Evolutionary conservation across 2,329 filamentous ascomycete genomes (phyloP).

Genomic region (Decorospora gaudefroyi): DNA sequence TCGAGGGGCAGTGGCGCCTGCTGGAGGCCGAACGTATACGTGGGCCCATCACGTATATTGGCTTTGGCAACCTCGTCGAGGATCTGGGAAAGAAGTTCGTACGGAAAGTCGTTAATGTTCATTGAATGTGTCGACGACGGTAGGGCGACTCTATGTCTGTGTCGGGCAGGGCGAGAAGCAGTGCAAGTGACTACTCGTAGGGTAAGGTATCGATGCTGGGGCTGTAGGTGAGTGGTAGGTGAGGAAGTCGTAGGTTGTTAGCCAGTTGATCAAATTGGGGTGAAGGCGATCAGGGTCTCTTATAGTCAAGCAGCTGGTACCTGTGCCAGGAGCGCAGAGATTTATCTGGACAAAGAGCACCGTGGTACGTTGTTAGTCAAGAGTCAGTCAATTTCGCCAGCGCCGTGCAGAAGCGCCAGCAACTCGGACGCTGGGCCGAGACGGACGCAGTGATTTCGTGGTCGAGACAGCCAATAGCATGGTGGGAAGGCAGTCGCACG

Average conservation of each 20-base stretch:
- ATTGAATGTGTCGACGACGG: constrained; percentile 39
- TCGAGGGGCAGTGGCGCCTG: constrained; percentile 55
- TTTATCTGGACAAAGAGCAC: constrained; percentile 37
- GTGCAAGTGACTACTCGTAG: constrained; percentile 14
- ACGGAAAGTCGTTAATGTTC: constrained; percentile 57
- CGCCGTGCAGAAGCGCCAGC: constrained; percentile 32
- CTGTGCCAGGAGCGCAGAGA: constrained; percentile 25
- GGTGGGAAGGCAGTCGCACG: constrained; percentile 16
- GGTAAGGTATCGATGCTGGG: constrained; percentile 6
- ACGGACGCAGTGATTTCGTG: constrained; percentile 34
- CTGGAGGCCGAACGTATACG: constrained; percentile 59
- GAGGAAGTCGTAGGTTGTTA: constrained; percentile 18
- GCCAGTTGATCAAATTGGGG: constrained; percentile 19
- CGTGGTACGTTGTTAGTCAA: constrained; percentile 42
- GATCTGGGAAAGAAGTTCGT: constrained; percentile 58
- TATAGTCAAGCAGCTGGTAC: constrained; percentile 30
- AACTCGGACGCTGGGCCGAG: constrained; percentile 30
- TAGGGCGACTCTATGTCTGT: constrained; percentile 21
- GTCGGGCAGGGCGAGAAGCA: constrained; percentile 13
- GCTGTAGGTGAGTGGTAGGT: constrained; percentile 11
- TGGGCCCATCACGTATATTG: constrained; percentile 54
- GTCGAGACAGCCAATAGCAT: constrained; percentile 21
- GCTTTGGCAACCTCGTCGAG: constrained; percentile 55
- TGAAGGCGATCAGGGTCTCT: constrained; percentile 21
- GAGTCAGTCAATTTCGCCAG: constrained; percentile 33